Evolutionary conservation across 2,329 filamentous ascomycete genomes (phyloP), one percentile per base, ranked within the genome.

Genomic region (Epichloe aotearoae): DNA sequence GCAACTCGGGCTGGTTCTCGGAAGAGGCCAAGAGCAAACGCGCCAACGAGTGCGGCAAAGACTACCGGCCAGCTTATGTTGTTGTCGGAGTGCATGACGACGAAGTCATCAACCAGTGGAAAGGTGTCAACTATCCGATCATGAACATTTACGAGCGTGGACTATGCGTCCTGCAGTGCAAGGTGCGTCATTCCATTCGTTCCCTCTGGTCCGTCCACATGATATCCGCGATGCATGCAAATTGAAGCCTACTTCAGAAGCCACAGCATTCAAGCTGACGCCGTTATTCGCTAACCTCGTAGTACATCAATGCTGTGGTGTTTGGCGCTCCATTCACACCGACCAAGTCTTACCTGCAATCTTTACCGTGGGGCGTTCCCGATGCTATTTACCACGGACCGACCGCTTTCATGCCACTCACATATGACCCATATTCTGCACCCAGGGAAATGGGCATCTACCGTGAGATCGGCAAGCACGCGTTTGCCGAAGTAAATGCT

Each of bases 81-180:
- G 80, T 97, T 42, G 90, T 88, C 2, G 93, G 93, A 46, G 83
- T 98, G 23, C 93, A 98, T 68, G 87, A 95, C 61, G 93, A 98
- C 65, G 82, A 85, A 56, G 89, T 95, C 53, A 95, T 98, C 67
- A 98, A 98, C 69, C 75, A 84, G 61, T 94, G 89, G 86, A 97
- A 97, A 70, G 91, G 93, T 37, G 77, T 96, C 60, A 98, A 98
- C 71, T 98, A 96, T 64, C 93, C 93, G 26, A 97, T 98, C 70
- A 98, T 98, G 93, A 98, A 97, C 72, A 90, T 95, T 52, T 95
- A 91, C 61, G 93, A 98, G 73, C 84, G 93, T 41, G 90, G 90
- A 2, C 80, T 98, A 20, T 98, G 93, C 65, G 91, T 97, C 33
- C 73, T 97, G 55, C 93, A 98, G 64, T 98, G 93, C 74, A 85